These are phyloP conservation scores for Monosporascus sp. DNA, from an alignment of 2,329 filamentous ascomycete genomes.

Conservation along the genomic window DNA sequence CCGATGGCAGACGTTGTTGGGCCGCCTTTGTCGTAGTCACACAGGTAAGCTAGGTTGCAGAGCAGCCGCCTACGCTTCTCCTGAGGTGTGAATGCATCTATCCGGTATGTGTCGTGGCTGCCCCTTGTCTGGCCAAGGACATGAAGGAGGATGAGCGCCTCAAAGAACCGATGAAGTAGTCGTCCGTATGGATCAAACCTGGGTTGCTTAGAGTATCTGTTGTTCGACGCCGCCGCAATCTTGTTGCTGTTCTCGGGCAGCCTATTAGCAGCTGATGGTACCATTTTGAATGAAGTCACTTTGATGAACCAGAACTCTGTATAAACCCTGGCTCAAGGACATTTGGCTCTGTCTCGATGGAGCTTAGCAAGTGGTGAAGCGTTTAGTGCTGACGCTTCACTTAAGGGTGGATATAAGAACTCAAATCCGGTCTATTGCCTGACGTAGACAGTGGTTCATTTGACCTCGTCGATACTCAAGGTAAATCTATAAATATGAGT, in stretches of 20 bases:
- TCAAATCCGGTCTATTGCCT: too few species aligned
- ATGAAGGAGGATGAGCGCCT: background rate
- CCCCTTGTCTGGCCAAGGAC: background rate
- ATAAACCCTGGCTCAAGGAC: background rate
- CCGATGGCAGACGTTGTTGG: constrained; percentile 38
- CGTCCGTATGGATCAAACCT: background rate
- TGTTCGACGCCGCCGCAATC: background rate
- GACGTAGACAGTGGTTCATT: too few species aligned
- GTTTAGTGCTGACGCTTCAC: too few species aligned
- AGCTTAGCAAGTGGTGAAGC: background rate
- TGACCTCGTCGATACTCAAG: background rate
- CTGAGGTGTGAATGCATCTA: background rate
- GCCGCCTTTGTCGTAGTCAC: constrained; percentile 41
- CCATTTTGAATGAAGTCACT: background rate
- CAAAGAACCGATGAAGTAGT: background rate
- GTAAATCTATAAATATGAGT: background rate
- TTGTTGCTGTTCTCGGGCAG: background rate
- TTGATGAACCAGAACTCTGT: background rate
- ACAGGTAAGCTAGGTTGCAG: constrained; percentile 37
- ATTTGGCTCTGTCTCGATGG: background rate
- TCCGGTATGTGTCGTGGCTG: background rate
- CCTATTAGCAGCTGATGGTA: background rate
- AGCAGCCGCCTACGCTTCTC: constrained; percentile 24
- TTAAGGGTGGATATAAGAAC: too few species aligned
- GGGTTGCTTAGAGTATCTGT: background rate